These are phyloP conservation scores for Leccinum uliginosum DNA, from an alignment of 768 basidiomycete species.

Conservation along the genomic window DNA sequence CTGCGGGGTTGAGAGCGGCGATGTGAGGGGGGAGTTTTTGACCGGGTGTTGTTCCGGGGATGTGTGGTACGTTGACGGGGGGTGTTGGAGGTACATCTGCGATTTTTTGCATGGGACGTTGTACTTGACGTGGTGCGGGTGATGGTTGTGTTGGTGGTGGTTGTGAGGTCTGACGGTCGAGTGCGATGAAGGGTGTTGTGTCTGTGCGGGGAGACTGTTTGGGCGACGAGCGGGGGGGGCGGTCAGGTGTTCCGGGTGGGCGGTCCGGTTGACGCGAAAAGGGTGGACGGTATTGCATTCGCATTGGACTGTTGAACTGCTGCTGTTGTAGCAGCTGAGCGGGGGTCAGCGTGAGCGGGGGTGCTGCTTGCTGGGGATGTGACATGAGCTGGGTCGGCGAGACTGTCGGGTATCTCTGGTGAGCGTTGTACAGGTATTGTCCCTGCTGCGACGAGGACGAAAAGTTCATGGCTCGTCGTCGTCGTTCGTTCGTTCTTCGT, in stretches of 20 bases:
- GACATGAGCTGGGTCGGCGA: constrained; percentile 27
- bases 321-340: constrained; percentile 36
- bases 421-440: constrained; percentile 17
- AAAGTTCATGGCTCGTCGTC: constrained; percentile 18
- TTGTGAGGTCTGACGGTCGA: constrained; percentile 25
- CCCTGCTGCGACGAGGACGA: constrained; percentile 19
- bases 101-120: constrained; percentile 15
- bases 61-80: constrained; percentile 18
- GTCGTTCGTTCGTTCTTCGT: background rate
- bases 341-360: constrained; percentile 31
- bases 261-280: constrained; percentile 25
- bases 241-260: constrained; percentile 6
- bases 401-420: constrained; percentile 5
- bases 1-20: constrained; percentile 29
- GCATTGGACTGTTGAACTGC: constrained; percentile 13
- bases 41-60: constrained; percentile 26
- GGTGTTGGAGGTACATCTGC: constrained; percentile 14
- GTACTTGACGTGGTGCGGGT: constrained; percentile 17
- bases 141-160: constrained; percentile 29
- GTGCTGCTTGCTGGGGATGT: constrained; percentile 1
- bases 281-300: constrained; percentile 14
- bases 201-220: constrained; percentile 22
- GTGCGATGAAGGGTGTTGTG: constrained; percentile 17
- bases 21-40: constrained; percentile 32
- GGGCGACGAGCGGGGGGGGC: constrained; percentile 20